Evolutionary conservation across 768 basidiomycete species (phyloP).

Genomic region (Hypholoma fasciculare): DNA sequence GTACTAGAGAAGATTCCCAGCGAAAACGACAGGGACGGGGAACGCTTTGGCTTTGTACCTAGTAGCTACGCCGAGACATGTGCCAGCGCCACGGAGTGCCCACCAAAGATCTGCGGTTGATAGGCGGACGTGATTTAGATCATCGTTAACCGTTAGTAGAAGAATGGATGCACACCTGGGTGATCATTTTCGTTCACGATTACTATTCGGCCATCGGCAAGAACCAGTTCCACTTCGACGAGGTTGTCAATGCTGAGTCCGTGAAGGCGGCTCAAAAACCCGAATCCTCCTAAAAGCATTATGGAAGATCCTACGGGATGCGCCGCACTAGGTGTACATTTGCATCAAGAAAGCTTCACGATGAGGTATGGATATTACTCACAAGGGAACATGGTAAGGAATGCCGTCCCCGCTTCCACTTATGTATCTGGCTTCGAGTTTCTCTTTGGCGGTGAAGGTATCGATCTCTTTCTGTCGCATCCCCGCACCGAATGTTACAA

Average conservation of each 20-base stretch:
- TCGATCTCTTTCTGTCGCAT: slow-evolving; percentile 86
- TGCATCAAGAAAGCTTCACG: background rate
- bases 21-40: slow-evolving; percentile 88
- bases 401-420: slow-evolving; percentile 52
- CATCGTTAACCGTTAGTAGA: background rate
- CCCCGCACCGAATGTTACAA: slow-evolving; percentile 86
- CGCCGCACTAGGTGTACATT: slow-evolving; percentile 52
- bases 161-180: slow-evolving; percentile 46
- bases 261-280: slow-evolving; percentile 78
- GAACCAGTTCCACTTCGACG: slow-evolving; percentile 89
- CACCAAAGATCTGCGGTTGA: slow-evolving; percentile 73
- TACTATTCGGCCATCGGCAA: slow-evolving; percentile 87
- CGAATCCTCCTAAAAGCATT: slow-evolving; percentile 88
- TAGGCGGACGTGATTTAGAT: background rate
- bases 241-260: slow-evolving; percentile 90
- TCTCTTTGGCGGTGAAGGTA: slow-evolving; percentile 66
- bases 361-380: slow-evolving; percentile 22
- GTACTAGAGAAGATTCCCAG: slow-evolving; percentile 91
- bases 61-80: slow-evolving; percentile 81
- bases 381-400: slow-evolving; percentile 84
- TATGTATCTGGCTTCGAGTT: slow-evolving; percentile 58
- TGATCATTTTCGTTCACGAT: slow-evolving; percentile 72
- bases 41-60: slow-evolving; percentile 90
- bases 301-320: slow-evolving; percentile 80
- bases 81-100: slow-evolving; percentile 83